Percentiles rank a stretch among this genome's conserved stretches.
Conservation (phyloP, 768 basidiomycete species). For the Phallus indusiatus region DNA sequence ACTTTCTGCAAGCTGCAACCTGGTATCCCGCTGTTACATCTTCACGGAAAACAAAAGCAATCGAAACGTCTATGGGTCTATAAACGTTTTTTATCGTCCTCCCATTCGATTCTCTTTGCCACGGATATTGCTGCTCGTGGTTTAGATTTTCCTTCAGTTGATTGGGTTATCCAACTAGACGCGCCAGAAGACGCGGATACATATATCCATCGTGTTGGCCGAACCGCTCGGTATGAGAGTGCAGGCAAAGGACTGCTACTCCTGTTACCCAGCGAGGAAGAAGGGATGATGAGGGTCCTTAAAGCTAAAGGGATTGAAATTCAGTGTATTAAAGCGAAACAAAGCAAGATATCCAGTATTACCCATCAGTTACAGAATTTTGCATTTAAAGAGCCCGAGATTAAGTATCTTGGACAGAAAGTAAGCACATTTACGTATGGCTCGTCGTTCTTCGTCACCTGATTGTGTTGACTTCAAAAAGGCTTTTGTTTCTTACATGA, state of each 20-base stretch:
- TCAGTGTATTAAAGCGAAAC: conserved; percentile 77
- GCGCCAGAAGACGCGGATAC: conserved; percentile 97
- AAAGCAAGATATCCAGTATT: conserved; percentile 78
- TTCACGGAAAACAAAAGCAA: conserved; percentile 97
- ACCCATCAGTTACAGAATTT: conserved; percentile 86
- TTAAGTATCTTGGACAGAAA: conserved; percentile 92
- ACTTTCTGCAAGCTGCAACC: conserved; percentile 95
- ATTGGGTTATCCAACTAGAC: conserved; percentile 95
- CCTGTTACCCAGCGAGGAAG: conserved; percentile 83
- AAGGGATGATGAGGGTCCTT: conserved; percentile 73
- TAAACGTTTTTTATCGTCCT: conserved; percentile 69
- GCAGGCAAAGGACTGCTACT: conserved; percentile 80
- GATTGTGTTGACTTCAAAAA: conserved; percentile 21
- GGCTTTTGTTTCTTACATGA: conserved; percentile 95
- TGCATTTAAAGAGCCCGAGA: conserved; percentile 90
- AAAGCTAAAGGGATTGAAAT: conserved; percentile 62
- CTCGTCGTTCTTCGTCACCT: background rate
- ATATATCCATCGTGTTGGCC: conserved; percentile 93
- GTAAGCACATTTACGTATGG: conserved; percentile 35
- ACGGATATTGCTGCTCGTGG: conserved; percentile 96
- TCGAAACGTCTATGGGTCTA: conserved; percentile 78
- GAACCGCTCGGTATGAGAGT: conserved; percentile 89
- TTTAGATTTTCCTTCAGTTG: conserved; percentile 90
- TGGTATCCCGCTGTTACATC: conserved; percentile 82
- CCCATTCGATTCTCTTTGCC: conserved; percentile 82